Conservation (phyloP, 1,284 basidiomycete genomes). For the Melampsora larici-populina region DNA sequence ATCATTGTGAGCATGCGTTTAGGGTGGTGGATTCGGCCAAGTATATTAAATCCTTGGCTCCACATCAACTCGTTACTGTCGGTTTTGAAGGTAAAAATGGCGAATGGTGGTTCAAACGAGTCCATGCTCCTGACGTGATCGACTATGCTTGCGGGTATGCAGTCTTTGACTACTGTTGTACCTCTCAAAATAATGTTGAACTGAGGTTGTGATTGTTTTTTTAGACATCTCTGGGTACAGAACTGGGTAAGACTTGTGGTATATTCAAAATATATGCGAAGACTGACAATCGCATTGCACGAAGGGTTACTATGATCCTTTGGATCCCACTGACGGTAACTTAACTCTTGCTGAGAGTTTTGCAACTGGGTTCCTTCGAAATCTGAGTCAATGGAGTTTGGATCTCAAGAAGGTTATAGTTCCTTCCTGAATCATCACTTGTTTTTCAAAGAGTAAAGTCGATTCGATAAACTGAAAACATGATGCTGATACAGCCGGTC, state of each 20-base stretch:
- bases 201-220: neutral
- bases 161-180: neutral
- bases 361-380: slow-evolving; percentile 45
- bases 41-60: slow-evolving; percentile 46
- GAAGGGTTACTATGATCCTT: slow-evolving; percentile 48
- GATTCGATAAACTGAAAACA: neutral
- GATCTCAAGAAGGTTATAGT: slow-evolving; percentile 37
- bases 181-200: neutral
- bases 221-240: slow-evolving; percentile 43
- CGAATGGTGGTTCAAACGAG: slow-evolving; percentile 47
- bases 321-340: slow-evolving; percentile 44
- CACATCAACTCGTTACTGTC: slow-evolving; percentile 47
- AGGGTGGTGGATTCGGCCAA: slow-evolving; percentile 46
- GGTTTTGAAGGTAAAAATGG: slow-evolving; percentile 49
- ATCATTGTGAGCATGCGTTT: slow-evolving; percentile 37
- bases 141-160: slow-evolving; percentile 46
- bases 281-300: neutral
- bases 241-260: slow-evolving; percentile 31
- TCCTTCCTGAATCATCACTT: slow-evolving; percentile 7
- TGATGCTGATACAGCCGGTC: slow-evolving; percentile 45
- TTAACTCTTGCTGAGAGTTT: slow-evolving; percentile 44
- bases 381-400: slow-evolving; percentile 37
- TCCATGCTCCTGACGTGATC: slow-evolving; percentile 44
- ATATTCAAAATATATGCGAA: neutral
- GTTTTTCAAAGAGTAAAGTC: neutral